Conservation (phyloP, 345 rosid genomes). For the Eucalyptus grandis region DNA sequence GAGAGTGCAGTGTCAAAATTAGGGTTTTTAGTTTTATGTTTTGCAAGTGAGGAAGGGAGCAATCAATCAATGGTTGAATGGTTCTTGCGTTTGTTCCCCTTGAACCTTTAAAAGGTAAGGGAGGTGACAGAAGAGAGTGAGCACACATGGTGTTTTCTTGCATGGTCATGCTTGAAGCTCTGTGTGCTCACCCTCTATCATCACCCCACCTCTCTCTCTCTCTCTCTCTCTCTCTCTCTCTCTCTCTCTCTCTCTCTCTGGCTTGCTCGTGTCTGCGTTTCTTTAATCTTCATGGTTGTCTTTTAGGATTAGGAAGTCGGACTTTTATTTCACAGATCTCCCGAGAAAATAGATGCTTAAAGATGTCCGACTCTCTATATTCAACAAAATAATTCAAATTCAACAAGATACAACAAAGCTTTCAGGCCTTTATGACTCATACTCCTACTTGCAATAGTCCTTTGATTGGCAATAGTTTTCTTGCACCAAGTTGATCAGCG, state of each 20-base stretch:
- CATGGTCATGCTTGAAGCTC: slow-evolving; percentile 73
- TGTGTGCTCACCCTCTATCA: slow-evolving; percentile 90
- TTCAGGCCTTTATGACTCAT: background rate
- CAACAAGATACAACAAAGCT: background rate
- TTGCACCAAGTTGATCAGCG: background rate
- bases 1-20: background rate
- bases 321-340: background rate
- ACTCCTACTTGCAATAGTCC: background rate
- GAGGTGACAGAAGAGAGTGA: slow-evolving; percentile 99
- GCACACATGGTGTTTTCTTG: slow-evolving; percentile 89
- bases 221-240: background rate
- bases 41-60: background rate
- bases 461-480: background rate
- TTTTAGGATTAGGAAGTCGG: background rate
- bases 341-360: background rate
- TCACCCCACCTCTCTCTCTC: slow-evolving; percentile 31
- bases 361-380: background rate
- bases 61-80: background rate
- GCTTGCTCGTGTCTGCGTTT: background rate
- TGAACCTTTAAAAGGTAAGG: background rate
- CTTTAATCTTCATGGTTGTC: background rate
- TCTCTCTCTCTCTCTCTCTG: background rate
- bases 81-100: background rate
- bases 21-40: background rate
- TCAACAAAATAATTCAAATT: background rate